Percentiles rank a stretch among this genome's conserved stretches.
Conservation (phyloP, 441 rosid species). For the Viola pubescens region DNA sequence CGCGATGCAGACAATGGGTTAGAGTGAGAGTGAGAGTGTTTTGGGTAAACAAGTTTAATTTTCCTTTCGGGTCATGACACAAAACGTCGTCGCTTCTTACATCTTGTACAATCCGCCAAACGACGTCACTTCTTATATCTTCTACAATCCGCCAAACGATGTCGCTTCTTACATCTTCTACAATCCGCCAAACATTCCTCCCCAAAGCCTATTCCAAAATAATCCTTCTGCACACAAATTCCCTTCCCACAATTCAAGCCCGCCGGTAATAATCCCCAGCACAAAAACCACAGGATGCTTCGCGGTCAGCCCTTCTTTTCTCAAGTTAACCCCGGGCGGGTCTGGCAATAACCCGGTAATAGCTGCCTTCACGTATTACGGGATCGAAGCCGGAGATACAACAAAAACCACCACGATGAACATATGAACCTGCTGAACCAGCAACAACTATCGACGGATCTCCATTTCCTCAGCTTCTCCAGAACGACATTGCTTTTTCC, state of each 20-base stretch:
- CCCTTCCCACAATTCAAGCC: constrained; percentile 61
- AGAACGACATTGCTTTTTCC: too few relatives aligned
- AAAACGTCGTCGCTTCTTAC: too few relatives aligned
- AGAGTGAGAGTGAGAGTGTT: too few relatives aligned
- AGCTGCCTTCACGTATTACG: constrained; percentile 14
- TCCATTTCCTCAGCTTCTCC: constrained; percentile 25
- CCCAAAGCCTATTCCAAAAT: constrained; percentile 53
- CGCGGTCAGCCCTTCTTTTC: constrained; percentile 35
- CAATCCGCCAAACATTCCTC: constrained; percentile 42
- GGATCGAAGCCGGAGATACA: constrained; percentile 35
- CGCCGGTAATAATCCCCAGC: constrained; percentile 55
- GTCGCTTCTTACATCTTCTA: constrained; percentile 27
- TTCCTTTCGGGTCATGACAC: too few relatives aligned
- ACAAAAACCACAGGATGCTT: constrained; percentile 48
- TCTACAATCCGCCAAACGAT: too few relatives aligned
- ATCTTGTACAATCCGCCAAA: too few relatives aligned
- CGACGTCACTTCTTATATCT: too few relatives aligned
- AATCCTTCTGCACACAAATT: constrained; percentile 47
- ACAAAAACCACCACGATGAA: constrained; percentile 43
- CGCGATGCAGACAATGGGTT: too few relatives aligned
- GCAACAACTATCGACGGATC: constrained; percentile 37
- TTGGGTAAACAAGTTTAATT: too few relatives aligned
- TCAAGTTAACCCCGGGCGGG: constrained; percentile 35
- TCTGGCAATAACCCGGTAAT: constrained; percentile 24
- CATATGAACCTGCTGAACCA: constrained; percentile 45